Conservation (phyloP, 306 rosid species). For the Malus sylvestris region DNA sequence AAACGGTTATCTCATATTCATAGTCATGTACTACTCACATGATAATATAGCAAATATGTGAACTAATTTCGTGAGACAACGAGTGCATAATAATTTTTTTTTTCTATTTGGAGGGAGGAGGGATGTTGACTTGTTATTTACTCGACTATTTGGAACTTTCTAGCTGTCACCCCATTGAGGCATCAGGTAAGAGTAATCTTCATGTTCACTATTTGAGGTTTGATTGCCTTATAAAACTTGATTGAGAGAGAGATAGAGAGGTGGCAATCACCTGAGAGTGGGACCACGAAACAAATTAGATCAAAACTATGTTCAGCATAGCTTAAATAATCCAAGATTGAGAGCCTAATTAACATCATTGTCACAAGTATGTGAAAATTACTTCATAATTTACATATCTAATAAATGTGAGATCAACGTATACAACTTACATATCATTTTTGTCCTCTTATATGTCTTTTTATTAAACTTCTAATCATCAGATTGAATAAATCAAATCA, state of each 20-base stretch:
- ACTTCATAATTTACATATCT: too few relatives aligned
- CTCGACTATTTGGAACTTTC: slow-evolving; percentile 11
- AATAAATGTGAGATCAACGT: too few relatives aligned
- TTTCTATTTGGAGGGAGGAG: background rate
- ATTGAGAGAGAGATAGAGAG: slow-evolving; percentile 4
- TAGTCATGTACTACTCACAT: background rate
- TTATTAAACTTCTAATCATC: too few relatives aligned
- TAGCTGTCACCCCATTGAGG: slow-evolving; percentile 4
- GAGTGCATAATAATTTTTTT: background rate
- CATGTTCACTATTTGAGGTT: slow-evolving; percentile 16
- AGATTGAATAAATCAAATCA: too few relatives aligned
- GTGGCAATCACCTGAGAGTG: slow-evolving; percentile 8
- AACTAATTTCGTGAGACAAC: too few relatives aligned
- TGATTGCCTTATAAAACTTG: background rate
- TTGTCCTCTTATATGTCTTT: too few relatives aligned
- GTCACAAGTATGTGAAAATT: too few relatives aligned
- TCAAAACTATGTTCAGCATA: background rate
- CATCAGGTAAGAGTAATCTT: slow-evolving; percentile 20
- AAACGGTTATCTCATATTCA: too few relatives aligned
- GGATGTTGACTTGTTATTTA: background rate
- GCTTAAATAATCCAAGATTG: background rate
- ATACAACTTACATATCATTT: too few relatives aligned
- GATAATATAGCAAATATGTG: background rate
- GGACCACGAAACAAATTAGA: slow-evolving; percentile 1
- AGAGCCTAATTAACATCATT: too few relatives aligned